Percentiles rank a stretch among this genome's conserved stretches.
phyloP scores from a whole-genome alignment of 1,284 basidiomycete genomes.

The Singerocomus rubriflavus region DNA sequence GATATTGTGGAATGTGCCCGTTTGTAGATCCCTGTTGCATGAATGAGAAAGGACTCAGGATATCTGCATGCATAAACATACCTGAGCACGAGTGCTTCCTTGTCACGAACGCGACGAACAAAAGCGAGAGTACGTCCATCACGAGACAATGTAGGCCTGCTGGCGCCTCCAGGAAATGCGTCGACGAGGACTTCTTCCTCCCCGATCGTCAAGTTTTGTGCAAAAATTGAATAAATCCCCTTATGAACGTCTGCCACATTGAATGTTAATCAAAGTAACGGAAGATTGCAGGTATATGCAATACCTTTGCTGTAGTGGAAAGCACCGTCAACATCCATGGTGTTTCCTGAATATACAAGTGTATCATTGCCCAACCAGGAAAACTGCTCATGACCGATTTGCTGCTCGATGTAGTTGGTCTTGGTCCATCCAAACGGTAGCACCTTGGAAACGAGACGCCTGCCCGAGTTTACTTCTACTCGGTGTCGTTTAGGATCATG shows the following conservation, averaged over 20 bases:
- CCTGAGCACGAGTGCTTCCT: constrained; percentile 68
- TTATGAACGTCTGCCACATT: constrained; percentile 53
- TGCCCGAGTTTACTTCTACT: constrained; percentile 49
- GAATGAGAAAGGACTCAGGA: not conserved
- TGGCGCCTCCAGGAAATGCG: constrained; percentile 63
- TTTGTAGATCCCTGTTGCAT: constrained; percentile 54
- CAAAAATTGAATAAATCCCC: constrained; percentile 69
- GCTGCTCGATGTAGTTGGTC: constrained; percentile 58
- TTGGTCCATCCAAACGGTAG: constrained; percentile 59
- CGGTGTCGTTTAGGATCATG: constrained; percentile 20
- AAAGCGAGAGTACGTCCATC: constrained; percentile 69
- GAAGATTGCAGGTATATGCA: not conserved
- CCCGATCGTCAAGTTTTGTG: constrained; percentile 56
- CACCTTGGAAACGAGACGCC: constrained; percentile 50
- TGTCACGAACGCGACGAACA: constrained; percentile 68
- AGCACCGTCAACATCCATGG: constrained; percentile 45
- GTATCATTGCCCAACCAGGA: constrained; percentile 57
- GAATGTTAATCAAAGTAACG: not conserved
- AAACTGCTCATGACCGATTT: constrained; percentile 70
- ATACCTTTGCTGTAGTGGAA: constrained; percentile 66
- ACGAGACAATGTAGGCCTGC: constrained; percentile 66
- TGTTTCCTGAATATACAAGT: constrained; percentile 65
- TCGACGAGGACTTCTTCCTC: constrained; percentile 50
- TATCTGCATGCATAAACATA: constrained; percentile 31
- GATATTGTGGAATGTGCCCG: constrained; percentile 60